These are phyloP conservation scores for Zasmidium angulare DNA, from an alignment of 2,329 filamentous ascomycete species.

Conservation along the genomic window DNA sequence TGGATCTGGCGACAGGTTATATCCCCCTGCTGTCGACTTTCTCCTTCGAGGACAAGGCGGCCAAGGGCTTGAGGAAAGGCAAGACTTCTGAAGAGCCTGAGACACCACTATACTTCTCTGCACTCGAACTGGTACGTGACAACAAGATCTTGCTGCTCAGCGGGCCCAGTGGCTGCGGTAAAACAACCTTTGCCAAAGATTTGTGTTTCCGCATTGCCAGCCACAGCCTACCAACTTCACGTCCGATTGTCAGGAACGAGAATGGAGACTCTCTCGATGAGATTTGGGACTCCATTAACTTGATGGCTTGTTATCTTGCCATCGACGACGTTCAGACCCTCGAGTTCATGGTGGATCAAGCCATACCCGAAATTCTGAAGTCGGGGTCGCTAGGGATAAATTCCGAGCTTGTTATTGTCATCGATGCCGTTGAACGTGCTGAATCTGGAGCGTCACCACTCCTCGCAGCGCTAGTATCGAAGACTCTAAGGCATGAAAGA, in stretches of 20 bases:
- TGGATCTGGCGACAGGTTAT: conserved; percentile 5
- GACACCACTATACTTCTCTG: not conserved
- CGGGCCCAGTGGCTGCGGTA: conserved; percentile 5
- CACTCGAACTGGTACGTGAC: conserved; percentile 7
- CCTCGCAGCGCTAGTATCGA: too few relatives aligned
- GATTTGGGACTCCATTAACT: too few relatives aligned
- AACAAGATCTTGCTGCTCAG: conserved; percentile 2
- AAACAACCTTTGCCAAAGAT: conserved; percentile 9
- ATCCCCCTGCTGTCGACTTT: conserved; percentile 10
- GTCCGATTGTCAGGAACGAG: not conserved
- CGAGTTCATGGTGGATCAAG: too few relatives aligned
- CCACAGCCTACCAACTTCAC: not conserved
- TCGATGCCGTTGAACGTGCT: too few relatives aligned
- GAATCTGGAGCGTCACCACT: too few relatives aligned
- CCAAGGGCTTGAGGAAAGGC: conserved; percentile 6
- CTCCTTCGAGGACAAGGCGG: conserved; percentile 8
- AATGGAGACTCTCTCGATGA: too few relatives aligned
- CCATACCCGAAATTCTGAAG: too few relatives aligned
- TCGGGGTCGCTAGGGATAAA: too few relatives aligned
- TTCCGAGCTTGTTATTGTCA: too few relatives aligned
- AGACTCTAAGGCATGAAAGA: too few relatives aligned
- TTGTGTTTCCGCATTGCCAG: not conserved
- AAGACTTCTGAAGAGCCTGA: not conserved
- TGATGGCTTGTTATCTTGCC: too few relatives aligned
- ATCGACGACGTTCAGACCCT: too few relatives aligned